A percentile compares a stretch with the other conserved stretches of the same genome.
Conservation (phyloP, 495 filamentous ascomycete species). For the Talaromyces borbonicus region DNA sequence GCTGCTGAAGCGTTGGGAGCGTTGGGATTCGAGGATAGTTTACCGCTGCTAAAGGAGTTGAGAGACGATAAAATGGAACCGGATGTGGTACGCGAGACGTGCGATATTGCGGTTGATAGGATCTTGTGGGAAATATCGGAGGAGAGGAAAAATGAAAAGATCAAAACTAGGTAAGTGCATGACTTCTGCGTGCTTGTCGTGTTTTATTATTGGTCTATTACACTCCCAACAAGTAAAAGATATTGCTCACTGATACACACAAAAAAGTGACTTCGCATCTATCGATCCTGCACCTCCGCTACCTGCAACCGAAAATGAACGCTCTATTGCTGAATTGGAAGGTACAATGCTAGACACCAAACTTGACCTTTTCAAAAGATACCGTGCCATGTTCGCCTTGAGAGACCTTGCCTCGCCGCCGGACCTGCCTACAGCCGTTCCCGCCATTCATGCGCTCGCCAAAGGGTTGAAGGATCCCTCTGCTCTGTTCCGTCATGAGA, state of each 20-base stretch:
- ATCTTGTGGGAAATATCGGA: slow-evolving; percentile 87
- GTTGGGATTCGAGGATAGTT: slow-evolving; percentile 59
- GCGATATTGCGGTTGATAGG: slow-evolving; percentile 87
- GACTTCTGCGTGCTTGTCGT: background rate
- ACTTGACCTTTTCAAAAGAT: slow-evolving; percentile 78
- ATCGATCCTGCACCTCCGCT: slow-evolving; percentile 93
- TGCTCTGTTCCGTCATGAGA: slow-evolving; percentile 94
- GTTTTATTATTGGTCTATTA: too few relatives aligned
- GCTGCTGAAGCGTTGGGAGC: slow-evolving; percentile 93
- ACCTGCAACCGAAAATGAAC: slow-evolving; percentile 45
- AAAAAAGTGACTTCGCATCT: slow-evolving; percentile 74
- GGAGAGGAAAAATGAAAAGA: slow-evolving; percentile 57
- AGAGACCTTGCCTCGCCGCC: slow-evolving; percentile 88
- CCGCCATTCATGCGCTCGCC: slow-evolving; percentile 76
- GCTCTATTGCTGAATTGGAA: slow-evolving; percentile 65
- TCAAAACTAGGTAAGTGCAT: slow-evolving; percentile 59
- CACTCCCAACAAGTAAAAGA: too few relatives aligned
- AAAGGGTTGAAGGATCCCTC: slow-evolving; percentile 77
- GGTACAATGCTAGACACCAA: slow-evolving; percentile 66
- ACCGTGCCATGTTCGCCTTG: slow-evolving; percentile 95
- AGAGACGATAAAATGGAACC: slow-evolving; percentile 61
- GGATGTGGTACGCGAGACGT: slow-evolving; percentile 84
- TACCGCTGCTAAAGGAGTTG: slow-evolving; percentile 61
- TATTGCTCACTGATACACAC: slow-evolving; percentile 3
- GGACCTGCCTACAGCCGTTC: slow-evolving; percentile 74